These are phyloP conservation scores for Sequoia sempervirens DNA, from an alignment of 75 land plant genomes.

Conservation along the genomic window DNA sequence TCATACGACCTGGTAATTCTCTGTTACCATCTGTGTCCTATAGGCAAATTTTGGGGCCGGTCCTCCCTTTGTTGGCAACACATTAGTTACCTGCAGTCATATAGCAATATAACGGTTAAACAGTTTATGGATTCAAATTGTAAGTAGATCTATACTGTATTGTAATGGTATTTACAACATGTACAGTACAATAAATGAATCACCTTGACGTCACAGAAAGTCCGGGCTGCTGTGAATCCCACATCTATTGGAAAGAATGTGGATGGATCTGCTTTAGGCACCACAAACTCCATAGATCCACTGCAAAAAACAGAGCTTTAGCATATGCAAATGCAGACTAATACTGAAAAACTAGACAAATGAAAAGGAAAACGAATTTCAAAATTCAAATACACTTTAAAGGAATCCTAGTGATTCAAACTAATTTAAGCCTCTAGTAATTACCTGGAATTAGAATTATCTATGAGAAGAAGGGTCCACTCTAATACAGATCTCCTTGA, in stretches of 20 bases:
- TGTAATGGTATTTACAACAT: not conserved
- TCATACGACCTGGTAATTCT: constrained; percentile 69
- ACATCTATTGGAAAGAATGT: constrained; percentile 85
- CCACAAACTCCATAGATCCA: constrained; percentile 96
- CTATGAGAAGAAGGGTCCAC: constrained; percentile 89
- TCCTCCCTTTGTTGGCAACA: constrained; percentile 52
- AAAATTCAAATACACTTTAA: not conserved
- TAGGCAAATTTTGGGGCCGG: constrained; percentile 46
- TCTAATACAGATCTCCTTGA: constrained; percentile 76
- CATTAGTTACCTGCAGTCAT: constrained; percentile 44
- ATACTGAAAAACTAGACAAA: not conserved
- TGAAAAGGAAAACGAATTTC: not conserved
- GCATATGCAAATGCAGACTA: not conserved
- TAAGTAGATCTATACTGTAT: not conserved
- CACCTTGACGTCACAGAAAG: constrained; percentile 92
- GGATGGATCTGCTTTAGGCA: constrained; percentile 83
- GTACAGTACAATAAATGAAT: constrained; percentile 4
- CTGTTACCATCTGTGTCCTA: constrained; percentile 50
- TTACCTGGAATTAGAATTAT: constrained; percentile 84
- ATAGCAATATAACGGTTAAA: not conserved
- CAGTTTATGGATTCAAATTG: not conserved
- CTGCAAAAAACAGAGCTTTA: constrained; percentile 31
- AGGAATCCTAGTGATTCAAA: not conserved
- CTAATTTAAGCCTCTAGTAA: not conserved
- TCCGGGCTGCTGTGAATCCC: constrained; percentile 65